Evolutionary conservation across 768 basidiomycete species (phyloP).

Genomic region (Rossbeevera mucosa): DNA sequence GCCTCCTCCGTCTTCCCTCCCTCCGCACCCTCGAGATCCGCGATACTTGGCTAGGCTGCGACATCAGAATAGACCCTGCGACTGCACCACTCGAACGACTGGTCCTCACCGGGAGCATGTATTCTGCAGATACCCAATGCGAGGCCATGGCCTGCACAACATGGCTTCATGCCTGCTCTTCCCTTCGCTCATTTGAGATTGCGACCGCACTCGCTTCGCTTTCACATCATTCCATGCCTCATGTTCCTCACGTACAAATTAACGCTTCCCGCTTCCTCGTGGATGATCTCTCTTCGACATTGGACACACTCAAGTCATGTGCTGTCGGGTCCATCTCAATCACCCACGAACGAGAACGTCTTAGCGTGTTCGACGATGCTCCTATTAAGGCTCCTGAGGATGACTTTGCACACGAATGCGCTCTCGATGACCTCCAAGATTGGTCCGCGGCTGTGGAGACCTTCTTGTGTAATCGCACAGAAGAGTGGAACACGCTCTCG

Average conservation of each 20-base stretch:
- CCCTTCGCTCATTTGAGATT: conserved; percentile 16
- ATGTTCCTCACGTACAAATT: conserved; percentile 20
- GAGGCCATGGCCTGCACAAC: conserved; percentile 23
- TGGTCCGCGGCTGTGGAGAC: conserved; percentile 21
- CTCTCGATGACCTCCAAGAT: conserved; percentile 29
- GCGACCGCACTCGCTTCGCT: conserved; percentile 23
- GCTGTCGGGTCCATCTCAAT: conserved; percentile 21
- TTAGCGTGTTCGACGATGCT: background rate
- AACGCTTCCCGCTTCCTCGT: conserved; percentile 24
- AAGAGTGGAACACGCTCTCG: conserved; percentile 16
- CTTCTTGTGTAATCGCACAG: conserved; percentile 16
- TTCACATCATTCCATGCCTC: conserved; percentile 1
- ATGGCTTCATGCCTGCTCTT: conserved; percentile 26
- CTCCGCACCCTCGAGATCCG: conserved; percentile 59
- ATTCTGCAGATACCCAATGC: conserved; percentile 9
- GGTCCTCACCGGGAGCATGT: conserved; percentile 31
- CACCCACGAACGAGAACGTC: conserved; percentile 14
- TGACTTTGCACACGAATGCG: conserved; percentile 29
- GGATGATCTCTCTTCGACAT: conserved; percentile 21
- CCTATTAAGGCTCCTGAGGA: conserved; percentile 2
- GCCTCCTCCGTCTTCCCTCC: conserved; percentile 58
- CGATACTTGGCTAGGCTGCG: conserved; percentile 63
- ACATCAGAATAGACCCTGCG: conserved; percentile 17
- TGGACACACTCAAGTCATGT: conserved; percentile 17
- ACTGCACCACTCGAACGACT: conserved; percentile 15